These are phyloP conservation scores for Globisporangium alternatum DNA, from an alignment of 352 stramenopile genomes.

Conservation along the genomic window DNA sequence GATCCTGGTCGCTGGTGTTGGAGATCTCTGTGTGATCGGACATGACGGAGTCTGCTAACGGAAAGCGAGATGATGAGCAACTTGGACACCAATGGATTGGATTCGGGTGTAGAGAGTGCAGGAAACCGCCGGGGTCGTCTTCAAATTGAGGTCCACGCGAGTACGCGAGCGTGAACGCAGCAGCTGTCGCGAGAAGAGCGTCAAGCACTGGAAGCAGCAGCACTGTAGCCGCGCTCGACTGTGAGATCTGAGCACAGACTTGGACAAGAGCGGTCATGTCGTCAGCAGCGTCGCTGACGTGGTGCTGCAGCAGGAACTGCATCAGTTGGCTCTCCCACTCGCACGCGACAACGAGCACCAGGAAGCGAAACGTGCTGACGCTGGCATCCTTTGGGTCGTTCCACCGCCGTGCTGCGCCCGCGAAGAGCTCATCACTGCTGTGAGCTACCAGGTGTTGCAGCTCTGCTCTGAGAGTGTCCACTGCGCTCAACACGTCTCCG, in stretches of 20 bases:
- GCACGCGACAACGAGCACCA: slow-evolving; percentile 24
- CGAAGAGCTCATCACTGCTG: slow-evolving; percentile 22
- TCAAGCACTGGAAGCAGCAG: neutral
- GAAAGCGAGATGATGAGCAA: neutral
- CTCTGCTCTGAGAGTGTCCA: neutral
- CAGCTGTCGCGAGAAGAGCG: neutral
- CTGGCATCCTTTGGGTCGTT: neutral
- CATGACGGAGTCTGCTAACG: neutral
- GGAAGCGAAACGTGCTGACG: slow-evolving; percentile 15
- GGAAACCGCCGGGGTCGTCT: neutral
- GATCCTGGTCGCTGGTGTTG: neutral
- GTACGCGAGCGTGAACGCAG: slow-evolving; percentile 1
- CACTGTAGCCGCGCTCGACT: neutral
- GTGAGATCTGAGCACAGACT: neutral
- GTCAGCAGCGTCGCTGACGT: slow-evolving; percentile 26
- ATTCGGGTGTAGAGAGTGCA: neutral
- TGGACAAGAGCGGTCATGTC: slow-evolving; percentile 17
- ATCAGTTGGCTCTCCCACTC: slow-evolving; percentile 31
- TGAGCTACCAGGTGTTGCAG: neutral
- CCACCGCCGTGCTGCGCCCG: slow-evolving; percentile 18
- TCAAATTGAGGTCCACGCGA: neutral
- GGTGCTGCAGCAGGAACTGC: slow-evolving; percentile 29
- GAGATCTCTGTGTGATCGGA: neutral
- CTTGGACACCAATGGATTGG: neutral
- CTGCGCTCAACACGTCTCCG: neutral